Percentiles rank a stretch among this genome's conserved stretches.
phyloP scores from a whole-genome alignment of 2,329 filamentous ascomycete genomes.

The Whalleya microplaca region DNA sequence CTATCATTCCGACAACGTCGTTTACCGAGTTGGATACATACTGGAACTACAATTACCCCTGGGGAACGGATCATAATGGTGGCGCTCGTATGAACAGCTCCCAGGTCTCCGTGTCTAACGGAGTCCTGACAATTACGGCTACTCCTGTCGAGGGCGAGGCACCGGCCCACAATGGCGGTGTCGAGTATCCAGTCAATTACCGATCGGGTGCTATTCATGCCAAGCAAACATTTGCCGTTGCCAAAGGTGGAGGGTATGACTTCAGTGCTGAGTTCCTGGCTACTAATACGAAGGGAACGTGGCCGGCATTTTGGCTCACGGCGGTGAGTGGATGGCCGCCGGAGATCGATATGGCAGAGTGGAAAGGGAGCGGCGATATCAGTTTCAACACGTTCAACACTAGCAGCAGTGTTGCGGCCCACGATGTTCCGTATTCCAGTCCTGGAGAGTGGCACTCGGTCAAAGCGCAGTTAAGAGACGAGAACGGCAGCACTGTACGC shows the following conservation, averaged over 20 bases:
- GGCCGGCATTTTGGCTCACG: constrained; percentile 51
- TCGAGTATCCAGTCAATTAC: constrained; percentile 41
- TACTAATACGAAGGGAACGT: constrained; percentile 42
- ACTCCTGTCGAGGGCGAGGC: constrained; percentile 37
- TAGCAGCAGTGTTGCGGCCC: constrained; percentile 38
- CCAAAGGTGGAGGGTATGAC: constrained; percentile 41
- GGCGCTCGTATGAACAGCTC: constrained; percentile 11
- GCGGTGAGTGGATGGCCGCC: constrained; percentile 50
- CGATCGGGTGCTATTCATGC: constrained; percentile 43
- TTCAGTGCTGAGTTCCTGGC: constrained; percentile 46
- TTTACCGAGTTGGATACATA: constrained; percentile 12
- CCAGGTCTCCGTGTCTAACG: constrained; percentile 17
- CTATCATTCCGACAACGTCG: constrained; percentile 10
- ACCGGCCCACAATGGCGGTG: constrained; percentile 5
- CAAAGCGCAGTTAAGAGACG: constrained; percentile 44
- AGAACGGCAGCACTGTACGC: constrained; percentile 44
- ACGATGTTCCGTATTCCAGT: constrained; percentile 43
- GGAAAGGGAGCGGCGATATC: constrained; percentile 48
- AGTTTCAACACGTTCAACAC: constrained; percentile 47
- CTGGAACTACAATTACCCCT: constrained; percentile 12
- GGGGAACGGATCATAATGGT: constrained; percentile 17
- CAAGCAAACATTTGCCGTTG: constrained; percentile 45
- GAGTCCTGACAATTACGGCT: constrained; percentile 43
- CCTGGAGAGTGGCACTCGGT: constrained; percentile 45
- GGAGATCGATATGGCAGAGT: constrained; percentile 52